Evolutionary conservation across 768 basidiomycete genomes (phyloP).

Genomic region (Peribolospora kevripleyi): DNA sequence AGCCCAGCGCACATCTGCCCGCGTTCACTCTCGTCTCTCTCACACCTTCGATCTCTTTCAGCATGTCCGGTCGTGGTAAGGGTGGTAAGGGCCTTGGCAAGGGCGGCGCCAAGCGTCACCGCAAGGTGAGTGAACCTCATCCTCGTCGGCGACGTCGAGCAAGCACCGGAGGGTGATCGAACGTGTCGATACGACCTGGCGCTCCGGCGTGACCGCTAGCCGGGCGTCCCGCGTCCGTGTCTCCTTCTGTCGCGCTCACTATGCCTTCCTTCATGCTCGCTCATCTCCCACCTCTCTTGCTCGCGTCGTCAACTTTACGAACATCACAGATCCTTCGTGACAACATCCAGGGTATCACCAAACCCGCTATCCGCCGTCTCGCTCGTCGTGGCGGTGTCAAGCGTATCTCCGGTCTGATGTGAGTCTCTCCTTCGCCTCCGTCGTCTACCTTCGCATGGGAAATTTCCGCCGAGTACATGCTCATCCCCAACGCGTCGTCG

Average conservation of each 20-base stretch:
- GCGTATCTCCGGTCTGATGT: conserved; percentile 45
- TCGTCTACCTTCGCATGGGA: too few relatives aligned
- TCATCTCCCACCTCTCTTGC: conserved; percentile 27
- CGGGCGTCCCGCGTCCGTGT: neutral
- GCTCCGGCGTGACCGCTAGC: too few relatives aligned
- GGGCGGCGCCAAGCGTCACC: conserved; percentile 86
- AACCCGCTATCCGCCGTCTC: conserved; percentile 79
- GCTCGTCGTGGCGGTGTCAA: conserved; percentile 95
- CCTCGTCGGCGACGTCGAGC: neutral
- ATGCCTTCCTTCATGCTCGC: neutral
- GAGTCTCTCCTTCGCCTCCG: too few relatives aligned
- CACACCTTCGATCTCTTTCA: neutral
- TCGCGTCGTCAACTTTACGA: conserved; percentile 29
- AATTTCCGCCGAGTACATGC: too few relatives aligned
- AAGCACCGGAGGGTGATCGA: too few relatives aligned
- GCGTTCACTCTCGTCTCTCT: too few relatives aligned
- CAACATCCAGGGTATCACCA: conserved; percentile 47
- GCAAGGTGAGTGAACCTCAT: conserved; percentile 51
- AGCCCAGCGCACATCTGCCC: too few relatives aligned
- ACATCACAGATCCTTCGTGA: conserved; percentile 19
- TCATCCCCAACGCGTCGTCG: too few relatives aligned
- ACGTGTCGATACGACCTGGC: too few relatives aligned
- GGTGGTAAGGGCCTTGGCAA: conserved; percentile 63
- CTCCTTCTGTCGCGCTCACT: neutral
- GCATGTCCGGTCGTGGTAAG: conserved; percentile 92